Percentiles rank a stretch among this genome's conserved stretches.
Conservation (phyloP, 768 basidiomycete genomes). For the Russula brevipes region DNA sequence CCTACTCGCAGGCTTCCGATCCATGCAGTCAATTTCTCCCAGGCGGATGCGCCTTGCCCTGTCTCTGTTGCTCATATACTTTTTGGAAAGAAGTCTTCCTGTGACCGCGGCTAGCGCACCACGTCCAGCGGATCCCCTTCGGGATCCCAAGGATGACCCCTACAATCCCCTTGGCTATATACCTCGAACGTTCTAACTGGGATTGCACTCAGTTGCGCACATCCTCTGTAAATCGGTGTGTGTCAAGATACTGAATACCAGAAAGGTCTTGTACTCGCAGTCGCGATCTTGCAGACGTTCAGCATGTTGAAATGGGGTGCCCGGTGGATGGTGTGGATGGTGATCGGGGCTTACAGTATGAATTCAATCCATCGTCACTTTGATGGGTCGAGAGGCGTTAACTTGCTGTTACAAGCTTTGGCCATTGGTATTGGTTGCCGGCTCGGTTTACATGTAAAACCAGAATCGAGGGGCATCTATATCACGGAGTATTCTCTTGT, state of each 20-base stretch:
- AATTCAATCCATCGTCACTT: too few species aligned
- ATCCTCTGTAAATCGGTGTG: background rate
- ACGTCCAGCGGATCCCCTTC: slow-evolving; percentile 36
- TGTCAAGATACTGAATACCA: background rate
- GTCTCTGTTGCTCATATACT: background rate
- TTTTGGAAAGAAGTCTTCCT: background rate
- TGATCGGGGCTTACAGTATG: slow-evolving; percentile 55
- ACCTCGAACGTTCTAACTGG: slow-evolving; percentile 48
- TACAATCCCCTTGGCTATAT: slow-evolving; percentile 55
- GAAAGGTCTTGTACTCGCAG: slow-evolving; percentile 10
- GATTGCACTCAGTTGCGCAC: slow-evolving; percentile 41
- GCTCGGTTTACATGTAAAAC: slow-evolving; percentile 49
- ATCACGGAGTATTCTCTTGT: slow-evolving; percentile 56
- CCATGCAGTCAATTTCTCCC: background rate
- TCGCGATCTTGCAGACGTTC: slow-evolving; percentile 5
- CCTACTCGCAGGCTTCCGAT: too few species aligned
- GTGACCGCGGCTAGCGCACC: background rate
- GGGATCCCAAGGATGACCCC: slow-evolving; percentile 48
- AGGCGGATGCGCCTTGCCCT: background rate
- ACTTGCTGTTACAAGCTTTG: slow-evolving; percentile 40
- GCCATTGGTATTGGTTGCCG: slow-evolving; percentile 52
- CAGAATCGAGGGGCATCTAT: slow-evolving; percentile 49
- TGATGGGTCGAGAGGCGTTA: background rate
- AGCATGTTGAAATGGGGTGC: slow-evolving; percentile 23
- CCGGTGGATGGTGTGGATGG: slow-evolving; percentile 37